Conservation (phyloP, 306 rosid species). For the Cajanus cajan region DNA sequence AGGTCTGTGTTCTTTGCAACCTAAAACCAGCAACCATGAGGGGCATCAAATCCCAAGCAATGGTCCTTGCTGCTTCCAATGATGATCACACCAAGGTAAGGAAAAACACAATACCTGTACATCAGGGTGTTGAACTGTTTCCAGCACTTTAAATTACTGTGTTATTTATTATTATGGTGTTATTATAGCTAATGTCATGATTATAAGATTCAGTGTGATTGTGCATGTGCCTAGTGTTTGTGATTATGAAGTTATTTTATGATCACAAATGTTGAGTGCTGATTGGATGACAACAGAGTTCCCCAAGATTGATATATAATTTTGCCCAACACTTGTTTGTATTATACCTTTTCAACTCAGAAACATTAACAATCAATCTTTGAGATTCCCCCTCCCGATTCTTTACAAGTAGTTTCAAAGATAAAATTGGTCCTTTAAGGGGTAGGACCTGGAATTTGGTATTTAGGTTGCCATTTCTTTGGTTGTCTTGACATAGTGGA, state of each 20-base stretch:
- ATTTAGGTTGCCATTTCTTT: not conserved
- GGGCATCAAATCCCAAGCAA: slow-evolving; percentile 93
- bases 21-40: slow-evolving; percentile 84
- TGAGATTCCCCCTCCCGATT: not conserved
- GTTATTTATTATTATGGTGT: not conserved
- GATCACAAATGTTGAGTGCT: not conserved
- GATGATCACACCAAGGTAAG: slow-evolving; percentile 66
- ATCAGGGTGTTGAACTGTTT: not conserved
- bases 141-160: not conserved
- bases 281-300: not conserved
- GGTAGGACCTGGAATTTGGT: not conserved
- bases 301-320: not conserved
- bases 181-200: not conserved
- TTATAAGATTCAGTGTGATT: not conserved
- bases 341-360: not conserved
- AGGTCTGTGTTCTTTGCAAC: slow-evolving; percentile 93
- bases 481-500: not conserved
- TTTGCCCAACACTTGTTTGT: not conserved
- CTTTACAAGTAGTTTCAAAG: not conserved
- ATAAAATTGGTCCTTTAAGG: not conserved
- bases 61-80: slow-evolving; percentile 93
- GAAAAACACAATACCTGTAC: not conserved
- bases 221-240: not conserved
- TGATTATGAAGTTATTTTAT: not conserved
- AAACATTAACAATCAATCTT: not conserved